These are phyloP conservation scores for Zymoseptoria crescenta DNA, from an alignment of 2,329 filamentous ascomycete species.

Conservation along the genomic window DNA sequence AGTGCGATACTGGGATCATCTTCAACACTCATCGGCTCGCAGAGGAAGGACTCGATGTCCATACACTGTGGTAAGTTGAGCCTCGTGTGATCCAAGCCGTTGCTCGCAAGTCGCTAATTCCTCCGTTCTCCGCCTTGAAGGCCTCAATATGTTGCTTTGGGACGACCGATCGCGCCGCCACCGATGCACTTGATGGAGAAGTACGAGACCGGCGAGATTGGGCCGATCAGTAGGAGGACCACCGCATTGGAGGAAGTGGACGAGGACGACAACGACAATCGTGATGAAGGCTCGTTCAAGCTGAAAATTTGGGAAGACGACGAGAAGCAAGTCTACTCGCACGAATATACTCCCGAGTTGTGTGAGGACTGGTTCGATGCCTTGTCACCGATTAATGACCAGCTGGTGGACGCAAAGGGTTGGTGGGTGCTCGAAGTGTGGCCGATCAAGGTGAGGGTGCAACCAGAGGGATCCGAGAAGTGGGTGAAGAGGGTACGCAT, in stretches of 20 bases:
- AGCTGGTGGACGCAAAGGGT: slow-evolving; percentile 30
- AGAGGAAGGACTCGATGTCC: slow-evolving; percentile 37
- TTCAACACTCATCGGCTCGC: slow-evolving; percentile 35
- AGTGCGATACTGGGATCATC: slow-evolving; percentile 40
- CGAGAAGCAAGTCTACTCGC: slow-evolving; percentile 11
- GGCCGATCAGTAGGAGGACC: slow-evolving; percentile 28
- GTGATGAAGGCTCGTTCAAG: not conserved
- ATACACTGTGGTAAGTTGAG: slow-evolving; percentile 29
- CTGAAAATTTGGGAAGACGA: slow-evolving; percentile 17
- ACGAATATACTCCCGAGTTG: slow-evolving; percentile 31
- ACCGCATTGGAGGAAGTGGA: slow-evolving; percentile 15
- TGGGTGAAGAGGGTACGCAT: slow-evolving; percentile 34
- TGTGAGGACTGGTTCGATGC: slow-evolving; percentile 40
- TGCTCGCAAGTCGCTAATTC: no score
- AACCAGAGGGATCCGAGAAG: slow-evolving; percentile 24
- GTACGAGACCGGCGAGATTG: slow-evolving; percentile 29
- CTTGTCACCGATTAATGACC: slow-evolving; percentile 36
- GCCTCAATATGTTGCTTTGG: slow-evolving; percentile 30
- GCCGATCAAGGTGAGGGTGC: slow-evolving; percentile 35
- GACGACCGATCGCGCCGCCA: slow-evolving; percentile 29
- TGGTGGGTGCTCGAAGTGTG: slow-evolving; percentile 42
- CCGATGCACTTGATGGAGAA: slow-evolving; percentile 31
- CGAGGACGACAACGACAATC: not conserved
- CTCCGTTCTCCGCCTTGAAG: not conserved
- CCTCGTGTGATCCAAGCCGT: no score